Base-by-base conservation (phyloP, 2,329 filamentous ascomycete genomes). In the Tolypocladium amazonense region DNA sequence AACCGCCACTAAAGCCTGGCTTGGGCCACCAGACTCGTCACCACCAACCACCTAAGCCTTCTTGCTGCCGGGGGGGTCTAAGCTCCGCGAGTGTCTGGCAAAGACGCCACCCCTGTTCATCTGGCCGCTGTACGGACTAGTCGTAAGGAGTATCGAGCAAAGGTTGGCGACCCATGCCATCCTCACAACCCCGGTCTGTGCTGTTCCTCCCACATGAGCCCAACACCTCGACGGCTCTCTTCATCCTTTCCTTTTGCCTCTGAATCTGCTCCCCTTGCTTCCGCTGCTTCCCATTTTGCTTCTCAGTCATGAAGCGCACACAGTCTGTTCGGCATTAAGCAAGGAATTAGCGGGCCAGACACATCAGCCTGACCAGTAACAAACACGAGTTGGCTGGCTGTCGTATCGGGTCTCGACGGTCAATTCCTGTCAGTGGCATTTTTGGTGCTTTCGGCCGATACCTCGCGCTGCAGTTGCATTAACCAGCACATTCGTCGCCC, bases 61-160 rank as follows among this genome's bases (percentile, higher is more conserved):
- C 62, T 59, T 57, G 61, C 56, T 59, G 56, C 62, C 57, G 59
- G 52, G 38, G 38, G 37, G 63, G 61, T 59, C 52, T 58, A 62
- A 64, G 62, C 59, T 62, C 62, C 58, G 57, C 59, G 59, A 63
- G 61, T 30, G 59, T 62, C 60, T 65, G 56, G 59, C 63, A 62
- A 62, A 56, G 53, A 57, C 58, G 56, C 45, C 58, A 63, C 63
- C 61, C 64, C 60, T 65, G 63, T 59, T 61, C 59, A 45, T 43
- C 47, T 38, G 37, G 56, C 59, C 61, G 45, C 59, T 58, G 52
- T 58, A 56, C 43, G 47, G 18, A 8, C 35, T 37, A 54, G 15
- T 58, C 50, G 56, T 60, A 57, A 39, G 56, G 58, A 57, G 25
- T 41, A 57, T 45, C 35, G 52, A 56, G 43, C 30, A 15, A 58